Percentiles rank a stretch among this genome's conserved stretches.
These are phyloP conservation scores for Hanseniaspora opuntiae DNA, from an alignment of 805 yeast genomes.

Conservation along the genomic window DNA sequence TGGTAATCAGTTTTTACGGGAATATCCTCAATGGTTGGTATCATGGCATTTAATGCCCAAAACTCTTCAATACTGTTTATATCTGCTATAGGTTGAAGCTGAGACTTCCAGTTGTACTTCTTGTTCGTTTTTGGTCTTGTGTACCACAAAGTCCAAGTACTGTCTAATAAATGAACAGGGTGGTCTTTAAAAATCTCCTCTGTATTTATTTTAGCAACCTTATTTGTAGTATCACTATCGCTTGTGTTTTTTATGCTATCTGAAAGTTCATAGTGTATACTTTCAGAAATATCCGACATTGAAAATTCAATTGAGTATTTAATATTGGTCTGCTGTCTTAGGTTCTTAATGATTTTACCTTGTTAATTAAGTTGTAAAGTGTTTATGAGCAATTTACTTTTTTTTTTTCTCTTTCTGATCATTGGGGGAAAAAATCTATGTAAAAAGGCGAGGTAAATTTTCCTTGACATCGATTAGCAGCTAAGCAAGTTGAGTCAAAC, in stretches of 20 bases:
- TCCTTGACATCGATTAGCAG: no score
- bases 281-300: neutral
- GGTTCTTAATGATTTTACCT: neutral
- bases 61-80: conserved; percentile 91
- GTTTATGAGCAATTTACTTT: no score
- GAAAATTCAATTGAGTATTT: neutral
- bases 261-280: neutral
- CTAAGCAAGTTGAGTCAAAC: no score
- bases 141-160: conserved; percentile 95
- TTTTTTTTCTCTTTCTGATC: no score
- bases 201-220: neutral
- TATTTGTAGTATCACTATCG: neutral
- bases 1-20: conserved; percentile 72
- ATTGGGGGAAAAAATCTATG: no score
- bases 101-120: conserved; percentile 79
- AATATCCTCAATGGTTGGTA: conserved; percentile 81
- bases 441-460: no score
- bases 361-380: neutral
- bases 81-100: conserved; percentile 83
- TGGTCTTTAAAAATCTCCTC: neutral
- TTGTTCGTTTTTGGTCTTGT: conserved; percentile 78
- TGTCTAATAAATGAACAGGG: conserved; percentile 62
- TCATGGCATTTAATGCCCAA: conserved; percentile 93
- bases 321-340: neutral
- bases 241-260: neutral